Percentiles rank a stretch among this genome's conserved stretches.
Evolutionary conservation across 2,329 filamentous ascomycete species (phyloP).

Genomic region (Alternaria triticimaculans): DNA sequence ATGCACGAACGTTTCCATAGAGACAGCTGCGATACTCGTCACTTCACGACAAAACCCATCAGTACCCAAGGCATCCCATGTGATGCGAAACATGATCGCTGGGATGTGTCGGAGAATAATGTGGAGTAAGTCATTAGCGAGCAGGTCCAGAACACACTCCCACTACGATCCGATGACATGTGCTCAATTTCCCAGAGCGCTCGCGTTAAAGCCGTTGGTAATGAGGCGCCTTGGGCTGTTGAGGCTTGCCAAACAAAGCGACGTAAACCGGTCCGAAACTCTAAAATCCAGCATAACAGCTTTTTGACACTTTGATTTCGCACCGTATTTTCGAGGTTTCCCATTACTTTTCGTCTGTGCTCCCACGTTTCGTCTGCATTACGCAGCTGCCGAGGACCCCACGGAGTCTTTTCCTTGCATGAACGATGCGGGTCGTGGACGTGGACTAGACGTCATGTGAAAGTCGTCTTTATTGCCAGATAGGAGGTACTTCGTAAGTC

Average conservation of each 20-base stretch:
- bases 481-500: background rate
- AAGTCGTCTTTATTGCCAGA: background rate
- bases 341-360: conserved; percentile 5
- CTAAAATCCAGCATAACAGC: conserved; percentile 1
- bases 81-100: conserved; percentile 5
- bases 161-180: background rate
- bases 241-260: background rate
- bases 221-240: conserved; percentile 2
- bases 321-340: background rate
- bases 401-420: background rate
- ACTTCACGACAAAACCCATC: background rate
- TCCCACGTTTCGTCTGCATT: conserved; percentile 9
- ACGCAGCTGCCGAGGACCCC: conserved; percentile 3
- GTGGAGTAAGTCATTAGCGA: conserved; percentile 8
- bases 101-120: conserved; percentile 3
- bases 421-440: background rate
- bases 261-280: conserved; percentile 10
- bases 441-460: background rate
- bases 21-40: background rate
- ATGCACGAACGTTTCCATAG: background rate
- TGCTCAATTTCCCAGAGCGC: conserved; percentile 1
- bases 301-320: background rate
- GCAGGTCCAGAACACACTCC: conserved; percentile 6
- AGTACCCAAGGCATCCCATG: background rate
- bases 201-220: background rate